Evolutionary conservation across 192 early-diverging fungal genomes (phyloP), one percentile per base, ranked within the genome.

Genomic region (Phycomyces nitens): DNA sequence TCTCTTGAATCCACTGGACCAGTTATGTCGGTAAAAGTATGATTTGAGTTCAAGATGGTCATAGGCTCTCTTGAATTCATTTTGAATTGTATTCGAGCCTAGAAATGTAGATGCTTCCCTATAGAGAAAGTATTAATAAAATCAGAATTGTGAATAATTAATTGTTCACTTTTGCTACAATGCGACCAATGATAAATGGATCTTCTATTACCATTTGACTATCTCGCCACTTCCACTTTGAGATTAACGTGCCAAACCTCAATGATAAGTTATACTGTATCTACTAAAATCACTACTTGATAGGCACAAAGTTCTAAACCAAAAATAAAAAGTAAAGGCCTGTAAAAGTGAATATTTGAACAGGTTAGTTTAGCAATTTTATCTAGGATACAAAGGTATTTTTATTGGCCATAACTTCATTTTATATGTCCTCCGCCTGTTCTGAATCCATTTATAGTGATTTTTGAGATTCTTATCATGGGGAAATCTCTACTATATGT

Each of bases 141-240:
- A 47, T 34, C 2, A 34, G 2, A 34, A 34, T 34, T 34, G 7
- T 2, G 29, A 34, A 34, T 34, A 34, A 34, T 34, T n/a, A n/a
- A n/a, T n/a, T n/a, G n/a, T n/a, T n/a, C 44, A 47, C 44, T 18
- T 47, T 6, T 11, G 42, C 60, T 10, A 62, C 41, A 49, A 50
- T 62, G 2, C 39, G 39, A n/a, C 26, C 20, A 3, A 47, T 15
- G 49, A 62, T 49, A 22, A 62, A 62, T 26, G 60, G 60, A 27
- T 62, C 60, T 62, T 62, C 15, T 20, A 62, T 20, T 23, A 5
- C 40, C 9, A 62, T 11, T 5, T 40, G 40, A 42, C 9, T 15
- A 3, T 1, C 20, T 3, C 5, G 6, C 50, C 51, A 64, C 0
- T 34, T 39, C 18, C 23, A 41, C 12, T 54, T 40, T 15, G 20